Evolutionary conservation across 176 grass and related monocot genomes (phyloP).

Genomic region (Saccharum officinarum): DNA sequence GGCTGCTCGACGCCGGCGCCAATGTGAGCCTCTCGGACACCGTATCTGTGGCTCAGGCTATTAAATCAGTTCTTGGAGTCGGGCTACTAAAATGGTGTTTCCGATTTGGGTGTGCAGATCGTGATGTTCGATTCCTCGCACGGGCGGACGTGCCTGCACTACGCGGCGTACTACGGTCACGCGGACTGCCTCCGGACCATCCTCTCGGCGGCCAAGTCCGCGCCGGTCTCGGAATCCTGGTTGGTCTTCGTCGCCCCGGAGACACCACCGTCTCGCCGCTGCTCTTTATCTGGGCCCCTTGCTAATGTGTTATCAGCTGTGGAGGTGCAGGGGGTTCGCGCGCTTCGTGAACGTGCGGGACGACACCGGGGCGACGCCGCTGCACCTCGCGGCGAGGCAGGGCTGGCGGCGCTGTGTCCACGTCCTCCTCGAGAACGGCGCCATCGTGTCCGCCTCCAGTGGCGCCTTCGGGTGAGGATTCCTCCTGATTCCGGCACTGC

Average conservation of each 20-base stretch:
- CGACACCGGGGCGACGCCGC: conserved; percentile 82
- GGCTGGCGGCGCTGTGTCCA: conserved; percentile 78
- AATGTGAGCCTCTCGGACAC: conserved; percentile 59
- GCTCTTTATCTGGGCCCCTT: background rate
- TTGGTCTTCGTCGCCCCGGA: conserved; percentile 42
- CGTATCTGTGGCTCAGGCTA: background rate
- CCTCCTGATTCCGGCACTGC: background rate
- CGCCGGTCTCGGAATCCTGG: conserved; percentile 86
- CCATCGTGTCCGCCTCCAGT: conserved; percentile 75
- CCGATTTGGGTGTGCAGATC: conserved; percentile 53
- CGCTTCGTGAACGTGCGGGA: conserved; percentile 98
- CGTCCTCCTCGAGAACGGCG: conserved; percentile 84
- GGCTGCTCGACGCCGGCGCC: conserved; percentile 85
- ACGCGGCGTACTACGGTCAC: conserved; percentile 92
- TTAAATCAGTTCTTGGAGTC: background rate
- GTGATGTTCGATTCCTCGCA: conserved; percentile 99
- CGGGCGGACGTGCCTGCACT: conserved; percentile 95
- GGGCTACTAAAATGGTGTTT: background rate
- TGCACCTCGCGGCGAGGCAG: conserved; percentile 92
- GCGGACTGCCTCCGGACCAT: conserved; percentile 83
- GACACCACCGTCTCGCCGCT: background rate
- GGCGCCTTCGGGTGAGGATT: conserved; percentile 73
- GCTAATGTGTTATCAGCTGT: conserved; percentile 41
- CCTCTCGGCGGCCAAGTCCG: conserved; percentile 77
- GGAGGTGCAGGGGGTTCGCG: conserved; percentile 75